Base-by-base conservation (phyloP, 1,284 basidiomycete genomes). In the Grifola frondosa region DNA sequence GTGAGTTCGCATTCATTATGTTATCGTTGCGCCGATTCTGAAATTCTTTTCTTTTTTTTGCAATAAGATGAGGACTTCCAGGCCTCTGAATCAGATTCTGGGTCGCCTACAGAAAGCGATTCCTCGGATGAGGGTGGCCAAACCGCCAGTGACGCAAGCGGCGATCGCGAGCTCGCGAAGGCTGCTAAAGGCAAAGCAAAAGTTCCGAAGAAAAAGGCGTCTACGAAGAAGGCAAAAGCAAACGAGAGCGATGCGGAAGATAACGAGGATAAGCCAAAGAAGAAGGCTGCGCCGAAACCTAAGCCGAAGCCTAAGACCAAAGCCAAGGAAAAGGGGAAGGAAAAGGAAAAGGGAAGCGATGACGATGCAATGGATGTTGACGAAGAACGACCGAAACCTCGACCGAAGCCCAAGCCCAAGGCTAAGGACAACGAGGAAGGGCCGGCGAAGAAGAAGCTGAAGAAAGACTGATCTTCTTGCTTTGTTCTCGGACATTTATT, bases 41-140 rank as follows among this genome's bases (percentile, higher is more conserved):
- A 31, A 24, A 31, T 19, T 8, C 30, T 23, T 31, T 34, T 38
- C 5, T 31, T 28, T 35, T 13, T 24, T 49, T 32, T 45, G 46
- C 39, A 44, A 21, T n/a, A 43, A 65, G 86, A 88, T 59, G 95
- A 94, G 62, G 94, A 97, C 69, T 98, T 98, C 76, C 67, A 84
- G 52, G 92, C 84, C 4, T 88, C 86, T 19, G 85, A 75, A 0
- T 89, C 88, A 0, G 93, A 96, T 59, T 77, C 74, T 40, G 92
- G 93, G 17, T 95, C 91, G 4, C 91, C 91, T 0, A 84, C 80
- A 22, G 86, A 84, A 21, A 79, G 73, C 29, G 89, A 88, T 46
- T 83, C 81, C 1, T 82, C 83, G 23, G 73, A 74, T 5, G 87
- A 78, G 9, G 88, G 79, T n/a, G 88, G 80, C 9, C 70, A 80